These are phyloP conservation scores for Colletotrichum ledebouriae DNA, from an alignment of 2,329 filamentous ascomycete species.

Conservation along the genomic window DNA sequence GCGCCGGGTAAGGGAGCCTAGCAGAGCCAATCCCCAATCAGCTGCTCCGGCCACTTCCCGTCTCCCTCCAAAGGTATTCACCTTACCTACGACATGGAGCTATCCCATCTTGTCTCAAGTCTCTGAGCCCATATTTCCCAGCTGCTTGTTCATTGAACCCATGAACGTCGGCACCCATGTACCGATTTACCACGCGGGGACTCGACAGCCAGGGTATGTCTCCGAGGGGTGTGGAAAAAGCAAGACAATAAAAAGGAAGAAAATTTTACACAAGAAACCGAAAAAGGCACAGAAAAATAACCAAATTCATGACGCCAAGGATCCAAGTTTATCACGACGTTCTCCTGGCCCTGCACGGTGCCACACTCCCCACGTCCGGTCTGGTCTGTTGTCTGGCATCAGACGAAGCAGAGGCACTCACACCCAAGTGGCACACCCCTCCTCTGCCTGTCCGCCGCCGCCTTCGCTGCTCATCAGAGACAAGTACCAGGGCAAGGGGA, in stretches of 20 bases:
- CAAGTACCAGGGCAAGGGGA: slow-evolving; percentile 43
- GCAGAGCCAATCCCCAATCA: slow-evolving; percentile 35
- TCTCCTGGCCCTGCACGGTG: slow-evolving; percentile 33
- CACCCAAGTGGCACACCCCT: slow-evolving; percentile 44
- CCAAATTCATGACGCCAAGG: slow-evolving; percentile 32
- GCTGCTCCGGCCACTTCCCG: slow-evolving; percentile 32
- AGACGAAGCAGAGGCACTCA: slow-evolving; percentile 42
- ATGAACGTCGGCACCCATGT: slow-evolving; percentile 37
- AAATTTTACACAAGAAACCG: neutral
- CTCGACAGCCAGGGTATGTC: slow-evolving; percentile 21
- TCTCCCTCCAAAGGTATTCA: slow-evolving; percentile 38
- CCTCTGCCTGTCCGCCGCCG: slow-evolving; percentile 31
- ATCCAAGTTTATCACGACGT: slow-evolving; percentile 42
- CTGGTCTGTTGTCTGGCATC: slow-evolving; percentile 39
- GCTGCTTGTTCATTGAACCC: slow-evolving; percentile 36
- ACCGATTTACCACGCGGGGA: slow-evolving; percentile 37
- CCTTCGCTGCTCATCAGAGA: slow-evolving; percentile 41
- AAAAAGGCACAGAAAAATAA: neutral
- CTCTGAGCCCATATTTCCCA: slow-evolving; percentile 35
- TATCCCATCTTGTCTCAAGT: slow-evolving; percentile 38
- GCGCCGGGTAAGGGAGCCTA: slow-evolving; percentile 35
- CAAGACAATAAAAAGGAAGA: slow-evolving; percentile 19
- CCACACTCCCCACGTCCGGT: slow-evolving; percentile 40
- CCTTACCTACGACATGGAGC: slow-evolving; percentile 32
- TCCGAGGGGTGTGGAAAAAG: slow-evolving; percentile 19